Evolutionary conservation across 2,329 filamentous ascomycete species (phyloP).

Genomic region (Dactylonectria macrodidyma): DNA sequence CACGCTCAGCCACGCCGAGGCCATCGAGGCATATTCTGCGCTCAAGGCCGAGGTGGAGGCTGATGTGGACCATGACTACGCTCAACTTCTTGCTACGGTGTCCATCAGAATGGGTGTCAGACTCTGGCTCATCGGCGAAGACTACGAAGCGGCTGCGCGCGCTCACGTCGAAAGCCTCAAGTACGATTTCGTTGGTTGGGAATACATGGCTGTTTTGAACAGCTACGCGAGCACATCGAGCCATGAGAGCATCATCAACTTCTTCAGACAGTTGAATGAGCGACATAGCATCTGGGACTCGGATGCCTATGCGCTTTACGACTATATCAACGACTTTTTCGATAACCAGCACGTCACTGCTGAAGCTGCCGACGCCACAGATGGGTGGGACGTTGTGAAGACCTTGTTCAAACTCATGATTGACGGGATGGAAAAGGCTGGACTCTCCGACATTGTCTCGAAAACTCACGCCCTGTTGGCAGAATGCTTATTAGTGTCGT

Average conservation of each 20-base stretch:
- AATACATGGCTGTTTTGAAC: not conserved
- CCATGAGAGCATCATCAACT: not conserved
- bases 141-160: not conserved
- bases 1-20: not conserved
- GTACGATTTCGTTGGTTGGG: not conserved
- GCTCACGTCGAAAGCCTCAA: not conserved
- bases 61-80: not conserved
- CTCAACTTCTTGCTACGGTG: not conserved
- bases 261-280: not conserved
- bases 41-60: not conserved
- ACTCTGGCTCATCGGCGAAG: not conserved
- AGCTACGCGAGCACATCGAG: not conserved
- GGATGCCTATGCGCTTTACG: not conserved
- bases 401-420: not conserved
- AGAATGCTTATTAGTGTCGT: not conserved
- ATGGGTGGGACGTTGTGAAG: not conserved
- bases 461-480: not conserved
- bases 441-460: not conserved
- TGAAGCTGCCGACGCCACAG: not conserved
- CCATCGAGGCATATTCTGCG: not conserved
- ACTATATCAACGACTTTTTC: not conserved
- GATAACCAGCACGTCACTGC: not conserved
- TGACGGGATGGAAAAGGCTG: not conserved
- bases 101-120: not conserved
- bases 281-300: not conserved